A percentile compares a stretch with the other conserved stretches of the same genome.
These are phyloP conservation scores for Sporothrix brunneoviolacea DNA, from an alignment of 2,329 filamentous ascomycete species.

Conservation along the genomic window DNA sequence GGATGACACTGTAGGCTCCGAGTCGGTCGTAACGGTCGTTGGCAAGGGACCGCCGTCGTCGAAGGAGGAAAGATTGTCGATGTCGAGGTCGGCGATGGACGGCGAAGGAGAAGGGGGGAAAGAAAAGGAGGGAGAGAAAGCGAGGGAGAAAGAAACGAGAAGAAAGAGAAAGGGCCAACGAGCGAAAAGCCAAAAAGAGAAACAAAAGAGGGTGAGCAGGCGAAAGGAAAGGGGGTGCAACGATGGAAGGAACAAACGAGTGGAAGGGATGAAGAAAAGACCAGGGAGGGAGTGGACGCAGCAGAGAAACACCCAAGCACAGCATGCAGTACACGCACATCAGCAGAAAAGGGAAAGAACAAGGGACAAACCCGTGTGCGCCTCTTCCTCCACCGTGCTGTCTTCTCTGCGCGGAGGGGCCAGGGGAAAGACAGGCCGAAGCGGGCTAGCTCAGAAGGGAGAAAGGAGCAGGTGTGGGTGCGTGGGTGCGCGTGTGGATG, in stretches of 20 bases:
- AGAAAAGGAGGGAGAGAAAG: neutral
- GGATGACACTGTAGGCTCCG: conserved; percentile 20
- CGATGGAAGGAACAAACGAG: neutral
- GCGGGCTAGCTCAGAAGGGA: conserved; percentile 6
- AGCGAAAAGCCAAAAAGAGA: too few species aligned
- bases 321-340: too few species aligned
- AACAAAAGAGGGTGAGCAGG: neutral
- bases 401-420: too few species aligned
- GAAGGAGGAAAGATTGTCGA: conserved; percentile 21
- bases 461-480: conserved; percentile 5
- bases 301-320: neutral
- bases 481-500: neutral
- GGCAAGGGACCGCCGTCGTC: conserved; percentile 20
- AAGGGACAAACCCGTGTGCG: too few species aligned
- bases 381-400: too few species aligned
- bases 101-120: conserved; percentile 6
- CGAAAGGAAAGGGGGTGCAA: neutral
- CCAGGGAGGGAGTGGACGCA: neutral
- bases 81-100: conserved; percentile 23
- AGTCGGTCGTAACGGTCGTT: conserved; percentile 23
- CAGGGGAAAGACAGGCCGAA: conserved; percentile 2
- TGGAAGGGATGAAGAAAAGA: neutral
- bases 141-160: neutral
- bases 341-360: too few species aligned
- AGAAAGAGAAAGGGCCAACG: neutral